Evolutionary conservation across 2,329 filamentous ascomycete species (phyloP).

Genomic region (Purpureocillium takamizusanense): DNA sequence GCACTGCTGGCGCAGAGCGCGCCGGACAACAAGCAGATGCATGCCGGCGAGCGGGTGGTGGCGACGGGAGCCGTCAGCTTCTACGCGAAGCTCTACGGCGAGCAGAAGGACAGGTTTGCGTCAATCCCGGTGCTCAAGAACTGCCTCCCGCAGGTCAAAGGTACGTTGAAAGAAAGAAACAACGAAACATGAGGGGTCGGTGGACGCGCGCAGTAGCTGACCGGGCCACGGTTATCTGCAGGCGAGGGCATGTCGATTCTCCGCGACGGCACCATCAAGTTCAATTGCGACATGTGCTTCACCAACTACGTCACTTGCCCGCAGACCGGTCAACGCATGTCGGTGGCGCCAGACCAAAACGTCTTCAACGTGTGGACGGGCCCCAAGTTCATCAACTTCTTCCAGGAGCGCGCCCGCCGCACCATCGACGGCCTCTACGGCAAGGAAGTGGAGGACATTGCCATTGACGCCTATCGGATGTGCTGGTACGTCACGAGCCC

Average conservation of each 20-base stretch:
- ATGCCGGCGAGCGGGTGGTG: slow-evolving; percentile 42
- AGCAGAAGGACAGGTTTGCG: slow-evolving; percentile 37
- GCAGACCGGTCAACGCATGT: slow-evolving; percentile 40
- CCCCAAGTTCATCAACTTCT: slow-evolving; percentile 29
- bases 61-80: slow-evolving; percentile 46
- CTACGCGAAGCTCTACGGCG: slow-evolving; percentile 25
- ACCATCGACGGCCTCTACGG: slow-evolving; percentile 33
- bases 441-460: slow-evolving; percentile 24
- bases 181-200: too few species aligned
- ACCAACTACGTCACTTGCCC: slow-evolving; percentile 41
- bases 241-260: slow-evolving; percentile 36
- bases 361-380: slow-evolving; percentile 34
- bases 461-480: slow-evolving; percentile 34
- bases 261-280: slow-evolving; percentile 44
- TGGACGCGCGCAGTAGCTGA: slow-evolving; percentile 3
- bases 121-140: slow-evolving; percentile 45
- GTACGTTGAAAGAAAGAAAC: too few species aligned
- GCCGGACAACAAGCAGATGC: slow-evolving; percentile 36
- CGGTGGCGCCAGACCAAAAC: slow-evolving; percentile 33
- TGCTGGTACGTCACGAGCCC: slow-evolving; percentile 29
- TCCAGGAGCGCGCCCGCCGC: slow-evolving; percentile 29
- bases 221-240: slow-evolving; percentile 8
- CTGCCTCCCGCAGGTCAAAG: slow-evolving; percentile 29
- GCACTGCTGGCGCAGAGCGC: slow-evolving; percentile 42
- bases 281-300: slow-evolving; percentile 51